Evolutionary conservation across 108 stramenopile genomes (phyloP).

Genomic region (Bacterosira constricta): DNA sequence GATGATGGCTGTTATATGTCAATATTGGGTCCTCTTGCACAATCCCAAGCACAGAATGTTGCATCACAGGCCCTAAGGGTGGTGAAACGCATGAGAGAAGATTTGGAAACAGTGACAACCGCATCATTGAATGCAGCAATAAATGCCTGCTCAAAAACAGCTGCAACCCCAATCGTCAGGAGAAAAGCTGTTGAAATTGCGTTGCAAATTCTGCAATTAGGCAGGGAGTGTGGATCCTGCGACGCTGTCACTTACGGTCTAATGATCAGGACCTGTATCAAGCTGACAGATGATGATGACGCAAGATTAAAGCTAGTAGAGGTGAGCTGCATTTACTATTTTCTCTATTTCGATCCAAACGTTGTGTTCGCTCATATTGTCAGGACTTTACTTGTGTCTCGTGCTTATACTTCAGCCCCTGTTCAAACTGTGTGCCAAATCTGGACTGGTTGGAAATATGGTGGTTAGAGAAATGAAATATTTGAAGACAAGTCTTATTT

Average conservation of each 20-base stretch:
- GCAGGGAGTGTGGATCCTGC: slow-evolving; percentile 3
- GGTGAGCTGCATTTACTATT: slow-evolving; percentile 4
- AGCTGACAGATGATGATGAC: slow-evolving; percentile 28
- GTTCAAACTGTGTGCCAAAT: slow-evolving; percentile 36
- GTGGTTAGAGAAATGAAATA: slow-evolving; percentile 31
- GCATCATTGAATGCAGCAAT: slow-evolving; percentile 41
- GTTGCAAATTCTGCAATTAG: slow-evolving; percentile 21
- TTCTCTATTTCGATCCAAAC: background rate
- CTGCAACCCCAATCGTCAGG: slow-evolving; percentile 3
- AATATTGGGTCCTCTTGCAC: slow-evolving; percentile 27
- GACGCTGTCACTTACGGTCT: slow-evolving; percentile 38
- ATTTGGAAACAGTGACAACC: slow-evolving; percentile 6
- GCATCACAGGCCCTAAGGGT: slow-evolving; percentile 31
- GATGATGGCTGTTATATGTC: slow-evolving; percentile 36
- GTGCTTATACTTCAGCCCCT: slow-evolving; percentile 10
- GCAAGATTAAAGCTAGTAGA: slow-evolving; percentile 30
- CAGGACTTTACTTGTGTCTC: too few relatives aligned
- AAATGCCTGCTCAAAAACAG: slow-evolving; percentile 29
- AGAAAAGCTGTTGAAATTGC: slow-evolving; percentile 32
- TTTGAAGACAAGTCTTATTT: slow-evolving; percentile 14
- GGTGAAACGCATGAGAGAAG: slow-evolving; percentile 19
- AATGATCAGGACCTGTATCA: slow-evolving; percentile 42
- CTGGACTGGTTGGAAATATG: slow-evolving; percentile 39
- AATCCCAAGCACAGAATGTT: slow-evolving; percentile 14
- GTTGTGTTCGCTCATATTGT: background rate